phyloP scores from a whole-genome alignment of 768 basidiomycete genomes.

The Trametes coccinea region DNA sequence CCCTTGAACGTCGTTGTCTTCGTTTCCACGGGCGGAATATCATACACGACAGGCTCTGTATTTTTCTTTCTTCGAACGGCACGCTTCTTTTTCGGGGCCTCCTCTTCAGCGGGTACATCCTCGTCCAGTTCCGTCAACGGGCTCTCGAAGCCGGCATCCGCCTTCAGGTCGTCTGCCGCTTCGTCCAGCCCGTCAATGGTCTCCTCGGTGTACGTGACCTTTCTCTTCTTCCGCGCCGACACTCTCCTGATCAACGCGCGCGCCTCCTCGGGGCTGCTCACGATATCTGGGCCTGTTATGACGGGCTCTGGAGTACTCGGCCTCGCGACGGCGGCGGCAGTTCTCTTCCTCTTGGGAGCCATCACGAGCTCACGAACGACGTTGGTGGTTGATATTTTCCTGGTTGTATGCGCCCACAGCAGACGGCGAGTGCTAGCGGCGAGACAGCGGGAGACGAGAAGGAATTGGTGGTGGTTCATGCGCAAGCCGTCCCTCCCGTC shows the following conservation, averaged over 20 bases:
- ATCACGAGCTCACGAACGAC: background rate
- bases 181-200: background rate
- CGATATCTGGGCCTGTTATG: slow-evolving; percentile 5
- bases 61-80: slow-evolving; percentile 33
- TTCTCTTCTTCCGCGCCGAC: slow-evolving; percentile 15
- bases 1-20: slow-evolving; percentile 73
- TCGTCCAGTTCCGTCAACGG: slow-evolving; percentile 26
- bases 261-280: slow-evolving; percentile 16
- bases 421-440: background rate
- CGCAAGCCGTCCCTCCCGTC: background rate
- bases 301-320: background rate
- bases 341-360: slow-evolving; percentile 18
- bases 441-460: background rate
- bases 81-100: slow-evolving; percentile 31
- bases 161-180: background rate
- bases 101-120: slow-evolving; percentile 14
- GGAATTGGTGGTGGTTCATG: slow-evolving; percentile 14
- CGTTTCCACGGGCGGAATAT: slow-evolving; percentile 70
- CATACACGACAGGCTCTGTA: slow-evolving; percentile 53
- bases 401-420: slow-evolving; percentile 3
- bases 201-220: slow-evolving; percentile 19
- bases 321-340: background rate
- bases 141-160: slow-evolving; percentile 16
- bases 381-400: no score
- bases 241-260: slow-evolving; percentile 3